These are phyloP conservation scores for Fusarium sp. DNA, from an alignment of 2,329 filamentous ascomycete genomes.

Conservation along the genomic window DNA sequence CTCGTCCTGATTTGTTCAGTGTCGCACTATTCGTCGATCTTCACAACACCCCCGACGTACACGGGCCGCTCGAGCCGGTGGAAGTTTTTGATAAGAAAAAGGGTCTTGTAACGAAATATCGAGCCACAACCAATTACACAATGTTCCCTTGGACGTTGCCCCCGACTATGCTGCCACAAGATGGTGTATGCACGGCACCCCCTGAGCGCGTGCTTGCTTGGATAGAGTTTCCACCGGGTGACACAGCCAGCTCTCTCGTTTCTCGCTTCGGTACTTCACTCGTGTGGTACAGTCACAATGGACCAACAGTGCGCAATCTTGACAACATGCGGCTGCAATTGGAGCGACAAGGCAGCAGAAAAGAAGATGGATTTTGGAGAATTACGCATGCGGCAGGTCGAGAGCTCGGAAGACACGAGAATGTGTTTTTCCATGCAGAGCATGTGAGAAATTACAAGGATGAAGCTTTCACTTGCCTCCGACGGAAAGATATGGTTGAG, in stretches of 20 bases:
- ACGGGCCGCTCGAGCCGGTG: slow-evolving; percentile 57
- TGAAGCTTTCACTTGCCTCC: slow-evolving; percentile 83
- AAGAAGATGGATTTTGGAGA: slow-evolving; percentile 66
- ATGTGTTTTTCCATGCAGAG: slow-evolving; percentile 81
- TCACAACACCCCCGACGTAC: slow-evolving; percentile 77
- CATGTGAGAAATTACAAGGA: slow-evolving; percentile 82
- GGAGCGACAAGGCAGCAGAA: slow-evolving; percentile 64
- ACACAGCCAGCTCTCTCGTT: slow-evolving; percentile 49
- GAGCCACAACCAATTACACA: slow-evolving; percentile 78
- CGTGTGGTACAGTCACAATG: slow-evolving; percentile 50
- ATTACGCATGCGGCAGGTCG: slow-evolving; percentile 85
- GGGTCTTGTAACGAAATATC: slow-evolving; percentile 55
- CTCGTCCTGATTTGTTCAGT: slow-evolving; percentile 85
- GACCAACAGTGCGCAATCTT: slow-evolving; percentile 62
- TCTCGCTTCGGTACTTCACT: slow-evolving; percentile 50
- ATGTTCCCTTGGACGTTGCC: slow-evolving; percentile 96
- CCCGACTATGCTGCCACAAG: slow-evolving; percentile 74
- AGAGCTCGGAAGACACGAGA: slow-evolving; percentile 86
- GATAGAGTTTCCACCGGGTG: slow-evolving; percentile 69
- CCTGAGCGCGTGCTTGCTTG: slow-evolving; percentile 75
- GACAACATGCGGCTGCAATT: slow-evolving; percentile 73
- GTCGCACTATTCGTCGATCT: slow-evolving; percentile 86
- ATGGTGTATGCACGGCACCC: slow-evolving; percentile 82
- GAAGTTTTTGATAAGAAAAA: slow-evolving; percentile 57
- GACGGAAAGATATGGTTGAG: slow-evolving; percentile 78